Base-by-base conservation (phyloP, 352 stramenopile species). In the Phytophthora agathidicida region DNA sequence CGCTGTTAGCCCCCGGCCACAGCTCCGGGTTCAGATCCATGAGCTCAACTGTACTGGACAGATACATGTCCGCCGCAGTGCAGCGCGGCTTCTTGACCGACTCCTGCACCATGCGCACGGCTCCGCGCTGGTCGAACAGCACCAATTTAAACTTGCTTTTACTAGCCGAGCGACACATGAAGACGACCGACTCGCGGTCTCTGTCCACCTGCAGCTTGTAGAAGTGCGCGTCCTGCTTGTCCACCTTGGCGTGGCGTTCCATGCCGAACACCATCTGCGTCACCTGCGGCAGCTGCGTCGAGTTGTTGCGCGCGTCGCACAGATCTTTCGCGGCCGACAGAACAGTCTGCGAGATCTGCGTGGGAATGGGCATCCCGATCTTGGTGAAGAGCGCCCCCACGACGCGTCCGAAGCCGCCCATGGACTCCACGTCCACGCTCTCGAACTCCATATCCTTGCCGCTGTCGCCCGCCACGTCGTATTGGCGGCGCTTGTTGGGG, bases 71-170 rank as follows among this genome's bases (percentile, higher is more conserved):
- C 1, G 85, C 84, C 11, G 85, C 86, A n/a, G 87, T 96, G 75
- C 81, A 91, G 16, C 77, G 76, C 30, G 85, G 42, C 30, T 89
- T 88, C 62, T 91, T 91, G 26, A 80, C 59, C 50, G 81, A 91
- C 54, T 96, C 87, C 60, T 96, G 85, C 26, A 94, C 83, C 75
- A 93, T 85, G 17, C 85, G 81, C 48, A 96, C 87, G 11, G 71
- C 85, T 45, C 87, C 87, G 17, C 86, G 73, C 19, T 65, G 53
- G 69, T 96, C 87, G 51, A 96, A 96, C 7, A 96, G 71, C 54
- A 96, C 86, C 43, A 96, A 53, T 60, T 96, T 96, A 60, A 96
- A 96, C 68, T 96, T 96, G 76, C 74, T 91, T 60, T 96, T 96
- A 22, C 80, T 77, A 16, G 68, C 68, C 6, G 87, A 93, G 28